Evolutionary conservation across 441 rosid species (phyloP).

Genomic region (Pelargonium citronellum): DNA sequence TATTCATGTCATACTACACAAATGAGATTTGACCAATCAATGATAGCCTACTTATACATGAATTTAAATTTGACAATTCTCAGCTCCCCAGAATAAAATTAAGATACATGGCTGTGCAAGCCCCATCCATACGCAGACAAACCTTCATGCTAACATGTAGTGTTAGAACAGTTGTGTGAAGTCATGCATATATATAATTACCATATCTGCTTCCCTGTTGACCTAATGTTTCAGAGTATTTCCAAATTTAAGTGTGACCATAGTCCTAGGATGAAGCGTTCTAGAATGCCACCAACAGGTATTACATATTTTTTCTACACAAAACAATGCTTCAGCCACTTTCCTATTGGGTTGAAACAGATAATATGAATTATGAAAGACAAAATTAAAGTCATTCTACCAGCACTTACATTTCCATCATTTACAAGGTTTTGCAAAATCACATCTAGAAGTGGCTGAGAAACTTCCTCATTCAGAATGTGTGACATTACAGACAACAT

Average conservation of each 20-base stretch:
- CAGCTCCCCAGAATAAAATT: no score
- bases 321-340: background rate
- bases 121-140: no score
- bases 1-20: no score
- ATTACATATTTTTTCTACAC: conserved; percentile 10
- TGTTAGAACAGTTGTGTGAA: no score
- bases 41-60: no score
- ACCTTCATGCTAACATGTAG: no score
- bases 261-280: background rate
- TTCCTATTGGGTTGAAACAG: background rate
- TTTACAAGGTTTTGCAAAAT: conserved; percentile 67
- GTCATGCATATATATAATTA: background rate
- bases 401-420: conserved; percentile 52
- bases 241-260: background rate
- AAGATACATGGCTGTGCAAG: no score
- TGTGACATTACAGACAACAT: conserved; percentile 58
- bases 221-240: background rate
- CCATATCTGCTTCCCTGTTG: background rate
- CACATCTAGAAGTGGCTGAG: conserved; percentile 45
- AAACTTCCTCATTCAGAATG: conserved; percentile 68
- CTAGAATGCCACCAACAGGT: background rate
- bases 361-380: conserved; percentile 9
- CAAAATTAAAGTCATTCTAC: conserved; percentile 12
- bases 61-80: no score
- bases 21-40: no score